phyloP scores from a whole-genome alignment of 129 eudicot species.

The carrot (Daucus carota) region DH1_v3.0 NC_030386.2:25106001-25106500 shows the following conservation, averaged over 20 bases:
- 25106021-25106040: not conserved
- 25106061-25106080: too few relatives aligned
- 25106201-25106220: constrained; percentile 98
- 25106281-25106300: not conserved
- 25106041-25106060: too few relatives aligned
- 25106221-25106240: constrained; percentile 98
- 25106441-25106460: not conserved
- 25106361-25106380: not conserved
- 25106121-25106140: constrained; percentile 99
- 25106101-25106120: constrained; percentile 25
- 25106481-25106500: not conserved
- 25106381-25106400: not conserved
- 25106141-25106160: constrained; percentile 99
- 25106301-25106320: not conserved
- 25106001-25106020: constrained; percentile 67
- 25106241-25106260: constrained; percentile 99
- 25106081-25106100: not conserved
- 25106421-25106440: not conserved
- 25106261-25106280: constrained; percentile 32
- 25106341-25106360: not conserved
- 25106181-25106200: constrained; percentile 99
- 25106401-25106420: not conserved
- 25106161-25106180: constrained; percentile 93
- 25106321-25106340: not conserved
- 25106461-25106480: not conserved